Base-by-base conservation (phyloP, 2,329 filamentous ascomycete species). In the Ophiobolus disseminans region DNA sequence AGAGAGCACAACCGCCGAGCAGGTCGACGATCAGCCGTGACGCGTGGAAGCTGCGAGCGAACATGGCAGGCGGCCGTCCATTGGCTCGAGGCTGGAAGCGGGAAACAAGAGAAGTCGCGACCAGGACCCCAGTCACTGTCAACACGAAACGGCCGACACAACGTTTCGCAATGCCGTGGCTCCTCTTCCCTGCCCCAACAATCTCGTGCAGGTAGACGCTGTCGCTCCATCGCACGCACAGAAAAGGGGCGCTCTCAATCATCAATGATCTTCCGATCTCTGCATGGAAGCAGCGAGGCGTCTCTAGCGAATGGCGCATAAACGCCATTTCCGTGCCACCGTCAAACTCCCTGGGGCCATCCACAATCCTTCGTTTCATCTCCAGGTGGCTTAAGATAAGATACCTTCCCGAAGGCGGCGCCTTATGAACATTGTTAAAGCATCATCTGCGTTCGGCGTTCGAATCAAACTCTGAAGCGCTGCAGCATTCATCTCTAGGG, bases 321-420 rank as follows among this genome's bases (percentile, higher is more conserved):
- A 55, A 58, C 47, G 43, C 48, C 46, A 48, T 62, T 30, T 51
- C 40, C 25, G 34, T 35, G 38, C 40, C 39, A 39, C 36, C 34
- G 22, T 32, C n/a, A 28, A n/a, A n/a, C 30, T 21, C 14, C 36
- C 28, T 53, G 40, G 47, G 55, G 50, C 40, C 40, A 60, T 43
- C 51, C 51, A 48, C 52, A 26, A 58, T 43, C 10, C n/a, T 19
- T 19, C 25, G 59, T 62, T 54, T 56, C 55, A 50, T 13, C 13
- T 37, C 19, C 25, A 47, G 21, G 8, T 8, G 26, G 28, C n/a
- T 22, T 23, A 16, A 22, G 40, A 43, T 36, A 43, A 36, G 32
- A 44, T 37, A 28, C 14, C 40, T 44, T 20, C 14, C 32, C 40
- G 11, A 31, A 14, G 39, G 26, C 17, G 17, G 8, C 7, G 39